phyloP scores from a whole-genome alignment of 169 alveolate genomes.

The Cryptosporidium ryanae region DNA sequence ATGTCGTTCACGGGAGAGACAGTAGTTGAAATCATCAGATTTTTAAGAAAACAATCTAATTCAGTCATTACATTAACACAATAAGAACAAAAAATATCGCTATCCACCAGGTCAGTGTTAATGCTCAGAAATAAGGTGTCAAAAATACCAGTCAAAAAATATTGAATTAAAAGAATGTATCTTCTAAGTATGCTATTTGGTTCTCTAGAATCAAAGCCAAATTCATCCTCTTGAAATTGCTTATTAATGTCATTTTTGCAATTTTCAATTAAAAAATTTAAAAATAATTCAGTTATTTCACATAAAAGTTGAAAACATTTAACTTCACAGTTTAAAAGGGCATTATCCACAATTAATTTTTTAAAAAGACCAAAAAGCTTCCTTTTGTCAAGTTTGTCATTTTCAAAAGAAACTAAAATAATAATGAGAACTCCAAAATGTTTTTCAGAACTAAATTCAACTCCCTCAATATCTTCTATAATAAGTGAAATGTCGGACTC shows the following conservation, averaged over 20 bases:
- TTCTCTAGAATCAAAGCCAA: background rate
- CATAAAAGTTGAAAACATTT: too few relatives aligned
- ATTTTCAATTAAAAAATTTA: constrained; percentile 11
- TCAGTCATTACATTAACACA: background rate
- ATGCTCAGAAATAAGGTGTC: background rate
- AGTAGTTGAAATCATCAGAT: background rate
- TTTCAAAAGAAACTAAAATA: background rate
- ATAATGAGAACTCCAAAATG: constrained; percentile 1
- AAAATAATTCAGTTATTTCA: too few relatives aligned
- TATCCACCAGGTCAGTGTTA: too few relatives aligned
- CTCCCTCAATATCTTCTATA: too few relatives aligned
- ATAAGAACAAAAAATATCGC: background rate
- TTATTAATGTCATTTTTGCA: constrained; percentile 4
- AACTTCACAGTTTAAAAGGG: background rate
- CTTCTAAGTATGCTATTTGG: background rate
- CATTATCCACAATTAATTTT: background rate
- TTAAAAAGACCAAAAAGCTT: constrained; percentile 7
- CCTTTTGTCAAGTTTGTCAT: background rate
- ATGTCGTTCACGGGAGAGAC: background rate
- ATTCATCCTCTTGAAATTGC: background rate
- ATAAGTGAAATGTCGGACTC: too few relatives aligned
- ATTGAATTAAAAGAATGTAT: constrained; percentile 13
- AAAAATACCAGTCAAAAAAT: constrained; percentile 3
- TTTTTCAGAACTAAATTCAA: background rate
- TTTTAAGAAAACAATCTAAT: background rate